Percentiles rank a stretch among this genome's conserved stretches.
phyloP scores from a whole-genome alignment of 129 eudicot species.

The Flaveria brownii region DNA sequence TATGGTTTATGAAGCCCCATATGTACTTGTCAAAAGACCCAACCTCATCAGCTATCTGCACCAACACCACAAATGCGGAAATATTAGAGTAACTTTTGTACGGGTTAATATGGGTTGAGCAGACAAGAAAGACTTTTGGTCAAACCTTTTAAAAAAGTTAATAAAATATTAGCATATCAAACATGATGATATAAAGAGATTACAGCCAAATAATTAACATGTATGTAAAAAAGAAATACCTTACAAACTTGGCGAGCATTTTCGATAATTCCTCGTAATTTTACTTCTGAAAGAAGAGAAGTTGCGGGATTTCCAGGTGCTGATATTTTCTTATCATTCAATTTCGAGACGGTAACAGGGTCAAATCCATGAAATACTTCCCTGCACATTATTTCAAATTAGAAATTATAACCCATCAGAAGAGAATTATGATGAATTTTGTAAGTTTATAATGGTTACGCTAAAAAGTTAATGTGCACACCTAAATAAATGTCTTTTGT shows the following conservation, averaged over 20 bases:
- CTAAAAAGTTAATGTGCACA: conserved; percentile 26
- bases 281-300: conserved; percentile 80
- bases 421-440: background rate
- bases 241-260: conserved; percentile 86
- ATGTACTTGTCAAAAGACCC: conserved; percentile 90
- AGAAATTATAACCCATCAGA: conserved; percentile 3
- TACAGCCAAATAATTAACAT: background rate
- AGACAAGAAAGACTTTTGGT: background rate
- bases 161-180: background rate
- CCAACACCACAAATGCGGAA: conserved; percentile 21
- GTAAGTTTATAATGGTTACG: background rate
- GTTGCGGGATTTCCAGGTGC: conserved; percentile 65
- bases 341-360: conserved; percentile 66
- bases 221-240: conserved; percentile 44
- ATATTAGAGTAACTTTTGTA: background rate
- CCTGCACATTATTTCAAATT: conserved; percentile 46
- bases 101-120: background rate
- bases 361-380: conserved; percentile 79
- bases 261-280: conserved; percentile 68
- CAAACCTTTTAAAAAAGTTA: background rate
- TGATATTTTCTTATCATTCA: conserved; percentile 75
- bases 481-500: conserved; percentile 75
- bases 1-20: conserved; percentile 87
- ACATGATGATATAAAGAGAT: background rate
- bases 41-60: conserved; percentile 71